phyloP scores from a whole-genome alignment of 1,284 basidiomycete species.

The Ceratobasidium sp. region DNA sequence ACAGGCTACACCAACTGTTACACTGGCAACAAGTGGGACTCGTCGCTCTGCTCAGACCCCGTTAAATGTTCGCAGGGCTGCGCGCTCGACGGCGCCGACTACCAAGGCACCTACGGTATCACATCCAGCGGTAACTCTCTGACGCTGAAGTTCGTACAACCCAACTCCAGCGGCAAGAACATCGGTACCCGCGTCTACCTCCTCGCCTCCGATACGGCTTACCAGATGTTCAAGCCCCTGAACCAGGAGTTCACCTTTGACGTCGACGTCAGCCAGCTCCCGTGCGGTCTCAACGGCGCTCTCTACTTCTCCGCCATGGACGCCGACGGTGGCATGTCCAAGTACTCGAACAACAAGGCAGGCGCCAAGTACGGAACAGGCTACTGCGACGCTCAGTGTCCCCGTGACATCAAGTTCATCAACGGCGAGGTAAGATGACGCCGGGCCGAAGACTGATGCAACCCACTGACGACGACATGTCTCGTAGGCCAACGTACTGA shows the following conservation, averaged over 20 bases:
- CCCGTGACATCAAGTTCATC: conserved; percentile 59
- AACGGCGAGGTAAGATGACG: conserved; percentile 53
- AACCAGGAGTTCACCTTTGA: conserved; percentile 67
- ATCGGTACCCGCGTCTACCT: conserved; percentile 65
- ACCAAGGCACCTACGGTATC: conserved; percentile 58
- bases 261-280: conserved; percentile 62
- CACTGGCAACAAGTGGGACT: conserved; percentile 51
- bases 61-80: conserved; percentile 59
- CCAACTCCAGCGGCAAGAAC: conserved; percentile 52
- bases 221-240: conserved; percentile 61
- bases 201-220: conserved; percentile 53
- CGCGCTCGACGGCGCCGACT: conserved; percentile 66
- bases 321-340: conserved; percentile 61
- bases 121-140: conserved; percentile 57
- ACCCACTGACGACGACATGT: background rate
- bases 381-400: conserved; percentile 66
- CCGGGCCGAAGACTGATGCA: background rate
- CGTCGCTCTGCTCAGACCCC: conserved; percentile 56
- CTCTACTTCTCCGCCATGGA: conserved; percentile 61
- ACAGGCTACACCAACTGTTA: conserved; percentile 59
- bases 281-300: conserved; percentile 64
- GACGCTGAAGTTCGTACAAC: conserved; percentile 60
- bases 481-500: conserved; percentile 40
- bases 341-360: conserved; percentile 61
- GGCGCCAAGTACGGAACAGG: conserved; percentile 65